These are phyloP conservation scores for Oryza meyeriana DNA, from an alignment of 176 grass and related monocot genomes.

Conservation along the genomic window DNA sequence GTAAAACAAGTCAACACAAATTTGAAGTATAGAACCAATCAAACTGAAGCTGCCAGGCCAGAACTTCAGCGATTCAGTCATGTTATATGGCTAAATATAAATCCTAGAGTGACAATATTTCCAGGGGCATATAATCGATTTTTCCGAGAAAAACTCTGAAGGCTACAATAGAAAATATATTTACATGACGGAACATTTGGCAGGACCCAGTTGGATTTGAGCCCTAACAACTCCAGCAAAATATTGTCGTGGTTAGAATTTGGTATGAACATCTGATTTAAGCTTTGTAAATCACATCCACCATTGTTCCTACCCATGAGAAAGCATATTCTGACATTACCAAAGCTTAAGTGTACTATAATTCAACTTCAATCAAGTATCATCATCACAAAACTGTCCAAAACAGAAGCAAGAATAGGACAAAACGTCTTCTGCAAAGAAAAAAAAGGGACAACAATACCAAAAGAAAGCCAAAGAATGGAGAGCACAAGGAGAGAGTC, in stretches of 20 bases:
- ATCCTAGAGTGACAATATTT: not conserved
- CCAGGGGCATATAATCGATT: not conserved
- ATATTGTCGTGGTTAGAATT: not conserved
- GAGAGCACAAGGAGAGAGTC: not conserved
- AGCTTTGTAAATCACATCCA: not conserved
- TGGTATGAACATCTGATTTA: not conserved
- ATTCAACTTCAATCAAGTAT: slow-evolving; percentile 7
- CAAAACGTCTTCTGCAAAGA: not conserved
- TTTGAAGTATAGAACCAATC: not conserved
- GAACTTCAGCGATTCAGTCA: not conserved
- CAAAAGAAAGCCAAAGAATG: not conserved
- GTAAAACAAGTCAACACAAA: not conserved
- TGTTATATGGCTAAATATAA: not conserved
- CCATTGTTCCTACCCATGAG: not conserved
- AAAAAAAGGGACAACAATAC: not conserved
- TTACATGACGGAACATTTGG: not conserved
- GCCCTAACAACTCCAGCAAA: not conserved
- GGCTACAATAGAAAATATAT: not conserved
- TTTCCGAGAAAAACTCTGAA: not conserved
- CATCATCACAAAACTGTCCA: not conserved
- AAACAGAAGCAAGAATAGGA: not conserved
- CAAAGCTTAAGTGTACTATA: not conserved
- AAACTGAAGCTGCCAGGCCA: not conserved
- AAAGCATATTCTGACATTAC: slow-evolving; percentile 25
- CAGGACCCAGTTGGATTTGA: not conserved